Evolutionary conservation across 257 asterid species (phyloP).

Genomic region (Solanum rostratum): DNA sequence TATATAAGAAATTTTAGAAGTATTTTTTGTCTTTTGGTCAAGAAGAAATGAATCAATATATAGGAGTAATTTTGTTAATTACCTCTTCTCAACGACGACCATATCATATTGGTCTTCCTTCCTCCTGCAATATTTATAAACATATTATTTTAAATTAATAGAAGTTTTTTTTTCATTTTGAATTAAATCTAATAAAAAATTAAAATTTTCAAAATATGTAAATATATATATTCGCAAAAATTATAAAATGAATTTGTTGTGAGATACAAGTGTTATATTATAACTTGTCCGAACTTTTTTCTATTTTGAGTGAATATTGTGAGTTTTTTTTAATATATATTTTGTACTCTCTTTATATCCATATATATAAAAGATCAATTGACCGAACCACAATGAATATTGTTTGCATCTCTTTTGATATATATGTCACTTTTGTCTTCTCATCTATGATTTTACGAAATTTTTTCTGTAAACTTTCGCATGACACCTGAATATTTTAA

Average conservation of each 20-base stretch:
- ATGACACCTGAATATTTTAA: not conserved
- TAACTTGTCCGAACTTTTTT: not conserved
- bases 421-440: not conserved
- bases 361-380: too few relatives aligned
- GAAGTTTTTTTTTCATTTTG: not conserved
- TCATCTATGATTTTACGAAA: not conserved
- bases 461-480: not conserved
- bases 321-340: not conserved
- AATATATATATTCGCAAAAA: not conserved
- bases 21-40: not conserved
- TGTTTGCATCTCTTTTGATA: not conserved
- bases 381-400: not conserved
- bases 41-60: not conserved
- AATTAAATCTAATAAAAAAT: not conserved
- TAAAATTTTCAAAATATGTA: not conserved
- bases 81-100: conserved; percentile 32
- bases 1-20: not conserved
- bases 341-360: not conserved
- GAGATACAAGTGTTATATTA: not conserved
- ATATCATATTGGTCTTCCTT: conserved; percentile 23
- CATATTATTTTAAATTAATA: not conserved
- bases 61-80: not conserved
- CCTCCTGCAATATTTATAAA: conserved; percentile 31
- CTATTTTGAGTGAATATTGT: not conserved
- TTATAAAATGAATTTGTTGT: not conserved